A percentile compares a stretch with the other conserved stretches of the same genome.
Conservation (phyloP, 2,329 filamentous ascomycete species). For the Emmonsia crescens region DNA sequence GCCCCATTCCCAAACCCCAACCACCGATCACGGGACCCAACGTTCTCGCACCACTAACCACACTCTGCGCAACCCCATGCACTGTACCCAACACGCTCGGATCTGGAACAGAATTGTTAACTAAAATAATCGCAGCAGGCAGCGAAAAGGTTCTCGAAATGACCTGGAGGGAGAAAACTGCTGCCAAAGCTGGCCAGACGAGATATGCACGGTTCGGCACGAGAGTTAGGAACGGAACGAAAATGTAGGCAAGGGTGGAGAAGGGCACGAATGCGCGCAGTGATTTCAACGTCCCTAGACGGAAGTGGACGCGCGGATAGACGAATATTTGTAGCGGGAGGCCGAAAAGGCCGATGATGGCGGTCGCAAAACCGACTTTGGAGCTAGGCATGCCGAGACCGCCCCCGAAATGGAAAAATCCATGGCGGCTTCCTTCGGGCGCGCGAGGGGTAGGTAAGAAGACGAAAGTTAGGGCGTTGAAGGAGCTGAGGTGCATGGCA, state of each 20-base stretch:
- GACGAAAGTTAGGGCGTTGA: slow-evolving; percentile 65
- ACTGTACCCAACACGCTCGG: slow-evolving; percentile 47
- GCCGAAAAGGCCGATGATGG: slow-evolving; percentile 65
- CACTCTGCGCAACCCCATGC: slow-evolving; percentile 48
- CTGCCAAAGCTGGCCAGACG: slow-evolving; percentile 55
- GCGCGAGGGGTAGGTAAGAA: slow-evolving; percentile 64
- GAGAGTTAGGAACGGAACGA: slow-evolving; percentile 60
- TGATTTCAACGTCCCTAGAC: slow-evolving; percentile 56
- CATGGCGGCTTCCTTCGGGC: slow-evolving; percentile 29
- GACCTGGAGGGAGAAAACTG: slow-evolving; percentile 58
- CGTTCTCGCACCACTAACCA: slow-evolving; percentile 44
- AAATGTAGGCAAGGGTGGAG: slow-evolving; percentile 59
- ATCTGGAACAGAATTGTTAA: slow-evolving; percentile 51
- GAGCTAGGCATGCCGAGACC: slow-evolving; percentile 63
- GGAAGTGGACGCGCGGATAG: slow-evolving; percentile 57
- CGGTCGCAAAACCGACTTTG: slow-evolving; percentile 65
- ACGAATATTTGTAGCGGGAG: slow-evolving; percentile 60
- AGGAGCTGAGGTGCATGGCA: slow-evolving; percentile 63
- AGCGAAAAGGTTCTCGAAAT: slow-evolving; percentile 60
- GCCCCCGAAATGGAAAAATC: slow-evolving; percentile 52
- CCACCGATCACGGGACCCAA: slow-evolving; percentile 46
- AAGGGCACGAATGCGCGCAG: slow-evolving; percentile 59
- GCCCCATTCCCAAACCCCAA: slow-evolving; percentile 43
- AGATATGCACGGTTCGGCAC: slow-evolving; percentile 45
- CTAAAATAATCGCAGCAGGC: slow-evolving; percentile 47